Conservation (phyloP, 2,329 filamentous ascomycete genomes). For the Peltaster fructicola region DNA sequence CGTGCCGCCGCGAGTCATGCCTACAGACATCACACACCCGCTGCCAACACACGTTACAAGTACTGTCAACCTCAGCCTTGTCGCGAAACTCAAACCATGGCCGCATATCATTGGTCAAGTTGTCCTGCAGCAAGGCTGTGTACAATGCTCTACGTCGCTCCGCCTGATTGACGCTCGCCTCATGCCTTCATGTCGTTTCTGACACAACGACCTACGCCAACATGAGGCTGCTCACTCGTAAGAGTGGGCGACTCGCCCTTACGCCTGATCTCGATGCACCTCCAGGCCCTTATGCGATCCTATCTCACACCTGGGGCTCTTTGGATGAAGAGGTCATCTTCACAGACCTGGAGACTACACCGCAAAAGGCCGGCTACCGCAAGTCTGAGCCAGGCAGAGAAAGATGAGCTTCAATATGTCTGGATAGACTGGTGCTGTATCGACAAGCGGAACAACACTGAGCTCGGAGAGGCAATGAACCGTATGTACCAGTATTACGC, state of each 20-base stretch:
- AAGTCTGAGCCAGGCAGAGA: conserved; percentile 12
- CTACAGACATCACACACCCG: no score
- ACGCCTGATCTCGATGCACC: no score
- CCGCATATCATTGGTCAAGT: no score
- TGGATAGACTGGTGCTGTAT: conserved; percentile 12
- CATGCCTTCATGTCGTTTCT: no score
- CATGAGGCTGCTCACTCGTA: conserved; percentile 2
- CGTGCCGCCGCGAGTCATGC: no score
- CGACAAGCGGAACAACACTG: conserved; percentile 8
- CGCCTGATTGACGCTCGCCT: no score
- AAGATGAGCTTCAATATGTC: conserved; percentile 8
- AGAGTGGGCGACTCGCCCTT: conserved; percentile 1
- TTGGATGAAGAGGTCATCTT: conserved; percentile 14
- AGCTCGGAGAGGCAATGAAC: conserved; percentile 8
- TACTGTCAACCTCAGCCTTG: no score
- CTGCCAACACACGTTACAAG: no score
- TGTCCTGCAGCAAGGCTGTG: no score
- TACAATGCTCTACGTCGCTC: no score
- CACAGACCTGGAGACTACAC: conserved; percentile 8
- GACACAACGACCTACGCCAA: no score
- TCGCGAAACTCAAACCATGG: no score
- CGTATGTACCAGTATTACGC: conserved; percentile 10
- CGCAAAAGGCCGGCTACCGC: conserved; percentile 7
- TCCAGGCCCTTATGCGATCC: conserved; percentile 19
- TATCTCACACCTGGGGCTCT: conserved; percentile 18